These are phyloP conservation scores for Trypanosoma mega DNA, from an alignment of 208 protist genomes.

Conservation along the genomic window DNA sequence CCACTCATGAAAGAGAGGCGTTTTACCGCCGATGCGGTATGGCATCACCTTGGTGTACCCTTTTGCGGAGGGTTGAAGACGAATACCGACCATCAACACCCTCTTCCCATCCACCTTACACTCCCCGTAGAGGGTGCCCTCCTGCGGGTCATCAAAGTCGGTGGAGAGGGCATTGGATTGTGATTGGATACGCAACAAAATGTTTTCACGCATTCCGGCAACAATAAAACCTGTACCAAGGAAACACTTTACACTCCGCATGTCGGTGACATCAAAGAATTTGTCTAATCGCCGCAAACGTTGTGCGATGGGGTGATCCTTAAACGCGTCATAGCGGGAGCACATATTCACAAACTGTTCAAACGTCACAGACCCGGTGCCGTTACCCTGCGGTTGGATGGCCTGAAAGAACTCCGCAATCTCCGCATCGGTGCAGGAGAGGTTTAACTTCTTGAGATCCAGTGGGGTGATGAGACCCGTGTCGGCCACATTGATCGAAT, in stretches of 20 bases:
- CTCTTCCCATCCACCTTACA: slow-evolving; percentile 44
- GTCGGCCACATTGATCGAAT: slow-evolving; percentile 77
- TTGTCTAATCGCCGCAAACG: slow-evolving; percentile 69
- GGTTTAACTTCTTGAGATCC: slow-evolving; percentile 62
- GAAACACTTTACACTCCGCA: slow-evolving; percentile 47
- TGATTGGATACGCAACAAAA: slow-evolving; percentile 60
- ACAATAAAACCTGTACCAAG: slow-evolving; percentile 86
- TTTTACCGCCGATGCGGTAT: slow-evolving; percentile 85
- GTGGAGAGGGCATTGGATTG: slow-evolving; percentile 59
- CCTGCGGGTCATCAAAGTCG: slow-evolving; percentile 52
- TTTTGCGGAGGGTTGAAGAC: slow-evolving; percentile 49
- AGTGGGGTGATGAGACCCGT: slow-evolving; percentile 76
- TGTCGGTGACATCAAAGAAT: slow-evolving; percentile 79
- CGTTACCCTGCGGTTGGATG: slow-evolving; percentile 55
- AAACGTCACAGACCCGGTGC: slow-evolving; percentile 54
- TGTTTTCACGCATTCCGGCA: slow-evolving; percentile 62
- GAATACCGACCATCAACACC: slow-evolving; percentile 71
- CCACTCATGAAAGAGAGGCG: slow-evolving; percentile 79
- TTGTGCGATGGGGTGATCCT: slow-evolving; percentile 76
- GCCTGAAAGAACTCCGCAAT: slow-evolving; percentile 59
- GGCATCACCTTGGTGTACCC: slow-evolving; percentile 84
- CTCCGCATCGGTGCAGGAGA: slow-evolving; percentile 66
- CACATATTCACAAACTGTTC: slow-evolving; percentile 82
- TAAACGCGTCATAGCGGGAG: slow-evolving; percentile 74
- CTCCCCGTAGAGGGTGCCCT: slow-evolving; percentile 78